These are phyloP conservation scores for Stephanodiscus minutulus DNA, from an alignment of 108 stramenopile genomes.

Conservation along the genomic window DNA sequence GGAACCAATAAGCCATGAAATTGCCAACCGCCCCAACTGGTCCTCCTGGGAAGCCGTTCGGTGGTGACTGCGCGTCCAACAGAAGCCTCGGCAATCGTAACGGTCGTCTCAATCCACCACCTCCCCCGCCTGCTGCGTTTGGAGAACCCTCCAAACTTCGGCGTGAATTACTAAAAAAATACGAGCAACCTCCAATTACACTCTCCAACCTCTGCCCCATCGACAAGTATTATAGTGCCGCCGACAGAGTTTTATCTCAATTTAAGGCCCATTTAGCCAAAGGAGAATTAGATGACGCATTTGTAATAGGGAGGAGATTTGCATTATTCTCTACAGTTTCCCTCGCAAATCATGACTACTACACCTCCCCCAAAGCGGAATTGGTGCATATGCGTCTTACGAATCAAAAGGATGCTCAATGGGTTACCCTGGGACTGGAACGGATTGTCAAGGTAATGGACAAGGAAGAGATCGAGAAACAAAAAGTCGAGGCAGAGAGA, in stretches of 20 bases:
- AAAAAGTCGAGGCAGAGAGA: conserved; percentile 27
- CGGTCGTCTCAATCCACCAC: conserved; percentile 8
- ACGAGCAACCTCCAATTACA: conserved; percentile 27
- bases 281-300: conserved; percentile 71
- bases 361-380: conserved; percentile 42
- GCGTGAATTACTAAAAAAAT: conserved; percentile 36
- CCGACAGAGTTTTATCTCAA: conserved; percentile 65
- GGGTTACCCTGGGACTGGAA: conserved; percentile 68
- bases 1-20: no score
- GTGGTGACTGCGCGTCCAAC: neutral
- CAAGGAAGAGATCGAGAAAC: conserved; percentile 52
- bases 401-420: conserved; percentile 57
- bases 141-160: conserved; percentile 40
- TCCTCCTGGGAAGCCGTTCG: conserved; percentile 1
- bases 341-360: conserved; percentile 79
- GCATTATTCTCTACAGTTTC: conserved; percentile 68
- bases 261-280: conserved; percentile 53
- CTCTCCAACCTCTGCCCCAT: conserved; percentile 79
- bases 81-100: neutral
- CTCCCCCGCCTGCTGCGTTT: neutral
- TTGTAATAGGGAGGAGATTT: conserved; percentile 79
- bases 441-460: conserved; percentile 79
- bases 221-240: conserved; percentile 72
- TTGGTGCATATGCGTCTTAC: conserved; percentile 37
- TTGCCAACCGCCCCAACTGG: conserved; percentile 11